Percentiles rank a stretch among this genome's conserved stretches.
phyloP scores from a whole-genome alignment of 106 monocot species.

The Platanthera guangdongensis region DNA sequence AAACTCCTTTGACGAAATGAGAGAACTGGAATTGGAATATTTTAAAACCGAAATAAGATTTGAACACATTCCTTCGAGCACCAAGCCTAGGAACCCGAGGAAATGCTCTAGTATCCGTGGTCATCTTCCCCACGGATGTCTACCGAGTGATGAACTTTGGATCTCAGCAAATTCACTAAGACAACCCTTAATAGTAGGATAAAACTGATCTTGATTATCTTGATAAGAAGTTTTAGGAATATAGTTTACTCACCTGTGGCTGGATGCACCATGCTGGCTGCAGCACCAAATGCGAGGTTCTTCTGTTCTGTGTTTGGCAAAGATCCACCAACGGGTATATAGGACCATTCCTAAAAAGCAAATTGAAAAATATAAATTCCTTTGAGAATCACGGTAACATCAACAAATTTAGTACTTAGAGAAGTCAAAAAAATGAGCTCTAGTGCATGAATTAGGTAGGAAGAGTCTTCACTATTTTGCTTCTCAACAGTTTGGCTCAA shows the following conservation, averaged over 20 bases:
- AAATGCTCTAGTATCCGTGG: no score
- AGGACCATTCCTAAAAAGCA: slow-evolving; percentile 89
- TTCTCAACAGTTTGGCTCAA: no score
- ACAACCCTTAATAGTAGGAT: neutral
- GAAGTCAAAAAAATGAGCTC: neutral
- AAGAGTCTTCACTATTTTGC: neutral
- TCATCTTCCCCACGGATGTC: no score
- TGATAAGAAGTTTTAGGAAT: neutral
- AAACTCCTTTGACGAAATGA: no score
- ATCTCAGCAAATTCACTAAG: no score
- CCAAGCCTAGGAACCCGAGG: no score
- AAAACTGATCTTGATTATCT: neutral
- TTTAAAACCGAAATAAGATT: no score
- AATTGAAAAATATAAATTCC: neutral
- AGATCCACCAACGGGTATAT: slow-evolving; percentile 98
- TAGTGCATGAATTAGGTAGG: neutral
- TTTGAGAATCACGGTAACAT: neutral
- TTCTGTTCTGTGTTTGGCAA: slow-evolving; percentile 96
- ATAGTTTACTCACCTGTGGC: slow-evolving; percentile 54
- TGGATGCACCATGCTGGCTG: slow-evolving; percentile 99
- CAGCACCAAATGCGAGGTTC: slow-evolving; percentile 98
- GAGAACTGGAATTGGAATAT: no score
- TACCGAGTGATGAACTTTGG: no score
- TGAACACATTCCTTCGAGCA: no score
- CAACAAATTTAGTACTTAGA: neutral